Base-by-base conservation (phyloP, 306 rosid genomes). In the Vicia villosa region DNA sequence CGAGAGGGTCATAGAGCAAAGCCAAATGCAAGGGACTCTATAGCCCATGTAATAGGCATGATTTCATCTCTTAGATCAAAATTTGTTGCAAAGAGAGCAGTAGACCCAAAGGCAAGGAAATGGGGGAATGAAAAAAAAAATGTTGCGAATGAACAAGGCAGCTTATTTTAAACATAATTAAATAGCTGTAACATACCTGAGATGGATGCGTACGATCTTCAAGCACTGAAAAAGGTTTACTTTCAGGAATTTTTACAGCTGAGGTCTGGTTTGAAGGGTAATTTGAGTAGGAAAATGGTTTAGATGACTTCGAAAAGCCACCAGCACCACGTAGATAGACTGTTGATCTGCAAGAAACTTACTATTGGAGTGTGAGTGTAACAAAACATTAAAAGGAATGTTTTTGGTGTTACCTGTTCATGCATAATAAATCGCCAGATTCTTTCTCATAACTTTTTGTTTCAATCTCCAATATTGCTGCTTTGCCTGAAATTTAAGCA, bases 311-410 rank as follows among this genome's bases (percentile, higher is more conserved):
- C 68, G 99, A 94, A 89, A 94, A 91, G 74, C 99, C 99, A 68
- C 99, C 99, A 68, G 97, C 97, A 68, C 99, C 96, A 30, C 97
- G 96, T 65, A 91, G 87, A 81, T 71, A 94, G 55, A 28, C 68
- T 15, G 95, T 84, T 26, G 67, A n/a, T 83, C 99, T 91, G 88
- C 81, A 83, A 77, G 75, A 21, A 79, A 72, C 38, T 46, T 63
- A 20, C 51, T 37, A 66, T 20, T 69, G 75, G 52, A 72, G 86
- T 74, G 41, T 69, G 75, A 74, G 41, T 49, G 63, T 66, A 77
- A 15, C 43, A 16, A 58, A 72, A 19, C 17, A 72, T 63, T 72
- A 46, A 54, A 71, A 34, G 61, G 62, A 57, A 58, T 21, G 21
- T 63, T 75, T 63, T 50, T 63, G 70, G 63, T 57, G 69, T 80